phyloP scores from a whole-genome alignment of 2,329 filamentous ascomycete species.

The Fusarium solani-melongenae region DNA sequence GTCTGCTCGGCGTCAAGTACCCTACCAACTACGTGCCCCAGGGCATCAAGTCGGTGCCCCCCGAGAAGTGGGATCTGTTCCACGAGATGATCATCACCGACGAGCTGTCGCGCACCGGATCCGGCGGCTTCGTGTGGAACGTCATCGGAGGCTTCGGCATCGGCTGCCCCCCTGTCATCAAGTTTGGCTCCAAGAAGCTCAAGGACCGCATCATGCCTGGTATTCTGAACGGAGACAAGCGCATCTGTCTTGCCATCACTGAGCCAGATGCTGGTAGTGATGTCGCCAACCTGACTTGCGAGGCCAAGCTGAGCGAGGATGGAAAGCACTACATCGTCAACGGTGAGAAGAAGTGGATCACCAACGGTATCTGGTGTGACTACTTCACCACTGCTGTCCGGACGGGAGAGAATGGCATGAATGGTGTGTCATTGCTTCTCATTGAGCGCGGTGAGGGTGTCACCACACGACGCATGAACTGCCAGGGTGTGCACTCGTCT shows the following conservation, averaged over 20 bases:
- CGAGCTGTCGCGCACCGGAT: slow-evolving; percentile 88
- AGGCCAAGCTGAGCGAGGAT: slow-evolving; percentile 93
- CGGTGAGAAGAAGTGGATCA: slow-evolving; percentile 99
- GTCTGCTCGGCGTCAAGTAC: slow-evolving; percentile 86
- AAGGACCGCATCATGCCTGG: slow-evolving; percentile 89
- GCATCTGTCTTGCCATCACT: slow-evolving; percentile 96
- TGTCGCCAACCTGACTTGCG: slow-evolving; percentile 94
- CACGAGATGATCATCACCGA: slow-evolving; percentile 97
- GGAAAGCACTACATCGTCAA: slow-evolving; percentile 99
- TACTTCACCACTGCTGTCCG: slow-evolving; percentile 98
- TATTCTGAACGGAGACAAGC: slow-evolving; percentile 91
- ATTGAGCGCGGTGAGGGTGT: slow-evolving; percentile 93
- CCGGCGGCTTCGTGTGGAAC: slow-evolving; percentile 97
- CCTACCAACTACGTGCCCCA: slow-evolving; percentile 78
- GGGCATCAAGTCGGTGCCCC: slow-evolving; percentile 78
- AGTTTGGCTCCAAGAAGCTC: slow-evolving; percentile 88
- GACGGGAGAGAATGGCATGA: slow-evolving; percentile 90
- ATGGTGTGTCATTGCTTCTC: slow-evolving; percentile 88
- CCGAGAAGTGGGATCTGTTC: slow-evolving; percentile 97
- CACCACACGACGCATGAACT: slow-evolving; percentile 95
- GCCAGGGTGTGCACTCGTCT: slow-evolving; percentile 91
- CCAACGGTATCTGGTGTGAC: slow-evolving; percentile 95
- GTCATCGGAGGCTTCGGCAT: slow-evolving; percentile 97
- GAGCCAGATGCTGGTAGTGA: slow-evolving; percentile 96
- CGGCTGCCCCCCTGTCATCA: slow-evolving; percentile 89